Percentiles rank a stretch among this genome's conserved stretches.
These are phyloP conservation scores for Ustilago nuda DNA, from an alignment of 1,284 basidiomycete species.

Conservation along the genomic window DNA sequence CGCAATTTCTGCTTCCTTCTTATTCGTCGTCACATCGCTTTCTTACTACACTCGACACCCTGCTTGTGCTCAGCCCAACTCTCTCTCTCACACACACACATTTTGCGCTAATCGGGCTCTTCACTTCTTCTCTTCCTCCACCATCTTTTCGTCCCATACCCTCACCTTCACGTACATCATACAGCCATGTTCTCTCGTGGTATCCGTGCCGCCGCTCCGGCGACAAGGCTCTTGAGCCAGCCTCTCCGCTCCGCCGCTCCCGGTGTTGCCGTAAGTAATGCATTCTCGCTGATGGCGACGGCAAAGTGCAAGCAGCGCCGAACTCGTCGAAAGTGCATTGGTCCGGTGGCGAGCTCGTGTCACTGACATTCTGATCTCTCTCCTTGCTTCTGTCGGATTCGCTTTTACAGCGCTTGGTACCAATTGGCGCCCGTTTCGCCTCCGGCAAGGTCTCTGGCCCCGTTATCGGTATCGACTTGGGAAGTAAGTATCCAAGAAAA, in stretches of 20 bases:
- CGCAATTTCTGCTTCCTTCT: slow-evolving; percentile 28
- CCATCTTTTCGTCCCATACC: slow-evolving; percentile 7
- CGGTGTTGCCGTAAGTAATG: slow-evolving; percentile 53
- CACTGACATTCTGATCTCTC: slow-evolving; percentile 11
- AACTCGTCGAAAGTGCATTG: not conserved
- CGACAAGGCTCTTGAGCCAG: slow-evolving; percentile 59
- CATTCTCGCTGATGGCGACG: not conserved
- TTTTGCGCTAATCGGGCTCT: slow-evolving; percentile 3
- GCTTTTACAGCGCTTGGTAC: slow-evolving; percentile 48
- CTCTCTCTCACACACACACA: slow-evolving; percentile 2
- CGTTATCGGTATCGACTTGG: slow-evolving; percentile 68
- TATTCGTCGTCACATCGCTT: slow-evolving; percentile 13
- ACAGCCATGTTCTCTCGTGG: slow-evolving; percentile 57
- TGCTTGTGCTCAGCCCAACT: slow-evolving; percentile 6
- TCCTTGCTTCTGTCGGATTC: not conserved
- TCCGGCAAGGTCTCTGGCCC: slow-evolving; percentile 65
- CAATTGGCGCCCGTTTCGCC: slow-evolving; percentile 56
- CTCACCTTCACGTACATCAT: slow-evolving; percentile 11
- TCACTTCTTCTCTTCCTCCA: not conserved
- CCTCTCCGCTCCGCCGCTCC: slow-evolving; percentile 58
- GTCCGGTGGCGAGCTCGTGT: slow-evolving; percentile 2
- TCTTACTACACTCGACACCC: slow-evolving; percentile 13
- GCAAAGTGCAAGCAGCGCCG: not conserved
- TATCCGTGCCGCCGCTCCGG: slow-evolving; percentile 56
- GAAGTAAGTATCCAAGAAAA: slow-evolving; percentile 53